Evolutionary conservation across 345 rosid species (phyloP).

Genomic region (Lepidium sativum): DNA sequence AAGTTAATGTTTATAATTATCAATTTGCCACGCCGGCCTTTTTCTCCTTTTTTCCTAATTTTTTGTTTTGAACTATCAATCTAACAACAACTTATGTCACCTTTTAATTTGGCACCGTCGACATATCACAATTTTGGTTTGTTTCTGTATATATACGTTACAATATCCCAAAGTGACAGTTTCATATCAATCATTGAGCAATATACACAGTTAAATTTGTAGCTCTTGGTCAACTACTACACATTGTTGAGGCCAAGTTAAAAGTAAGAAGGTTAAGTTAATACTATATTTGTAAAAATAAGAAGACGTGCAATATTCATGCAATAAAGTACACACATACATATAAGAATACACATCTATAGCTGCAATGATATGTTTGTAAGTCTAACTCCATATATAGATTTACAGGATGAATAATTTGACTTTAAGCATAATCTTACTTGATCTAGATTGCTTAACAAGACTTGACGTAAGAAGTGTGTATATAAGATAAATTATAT

Average conservation of each 20-base stretch:
- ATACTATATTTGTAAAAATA: not conserved
- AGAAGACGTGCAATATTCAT: not conserved
- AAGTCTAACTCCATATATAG: not conserved
- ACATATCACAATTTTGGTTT: conserved; percentile 20
- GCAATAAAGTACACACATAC: too few species aligned
- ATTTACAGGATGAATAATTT: conserved; percentile 17
- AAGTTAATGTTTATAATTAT: conserved; percentile 31
- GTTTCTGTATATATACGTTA: conserved; percentile 16
- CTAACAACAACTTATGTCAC: conserved; percentile 4
- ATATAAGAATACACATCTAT: not conserved
- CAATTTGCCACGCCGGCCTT: conserved; percentile 58
- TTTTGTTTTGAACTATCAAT: not conserved
- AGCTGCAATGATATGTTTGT: conserved; percentile 11
- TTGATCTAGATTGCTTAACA: conserved; percentile 13
- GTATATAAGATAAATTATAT: too few species aligned
- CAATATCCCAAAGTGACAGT: not conserved
- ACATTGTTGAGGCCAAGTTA: not conserved
- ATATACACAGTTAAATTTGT: not conserved
- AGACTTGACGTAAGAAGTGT: not conserved
- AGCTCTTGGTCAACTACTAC: not conserved
- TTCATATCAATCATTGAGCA: not conserved
- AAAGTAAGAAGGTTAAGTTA: not conserved
- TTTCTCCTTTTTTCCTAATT: conserved; percentile 9
- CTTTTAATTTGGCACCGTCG: not conserved
- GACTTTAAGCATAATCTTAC: conserved; percentile 21